A percentile compares a stretch with the other conserved stretches of the same genome.
These are phyloP conservation scores for Phyllosticta citrichinensis DNA, from an alignment of 2,329 filamentous ascomycete genomes.

Conservation along the genomic window DNA sequence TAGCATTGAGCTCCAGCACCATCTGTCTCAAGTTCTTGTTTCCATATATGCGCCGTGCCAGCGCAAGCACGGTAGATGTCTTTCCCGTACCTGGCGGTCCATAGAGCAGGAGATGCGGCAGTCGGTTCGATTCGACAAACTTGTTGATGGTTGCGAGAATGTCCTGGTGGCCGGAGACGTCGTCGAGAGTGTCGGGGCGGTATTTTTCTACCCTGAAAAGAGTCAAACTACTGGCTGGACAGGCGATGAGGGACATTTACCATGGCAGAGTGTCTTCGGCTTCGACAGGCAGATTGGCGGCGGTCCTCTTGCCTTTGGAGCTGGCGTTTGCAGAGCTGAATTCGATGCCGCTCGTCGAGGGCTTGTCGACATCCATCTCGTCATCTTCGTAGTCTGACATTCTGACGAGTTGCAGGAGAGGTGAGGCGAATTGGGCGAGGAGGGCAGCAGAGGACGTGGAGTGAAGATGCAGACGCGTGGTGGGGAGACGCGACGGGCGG, in stretches of 20 bases:
- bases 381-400: conserved; percentile 54
- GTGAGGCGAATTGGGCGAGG: neutral
- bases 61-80: conserved; percentile 89
- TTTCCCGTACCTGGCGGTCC: conserved; percentile 95
- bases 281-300: conserved; percentile 86
- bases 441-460: neutral
- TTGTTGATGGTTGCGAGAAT: conserved; percentile 97
- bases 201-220: conserved; percentile 83
- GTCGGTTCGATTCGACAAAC: conserved; percentile 85
- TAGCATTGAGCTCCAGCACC: conserved; percentile 96
- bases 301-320: conserved; percentile 80
- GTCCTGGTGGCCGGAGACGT: conserved; percentile 94
- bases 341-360: conserved; percentile 41
- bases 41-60: conserved; percentile 89
- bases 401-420: conserved; percentile 10
- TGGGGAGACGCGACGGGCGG: conserved; percentile 5
- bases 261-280: conserved; percentile 91
- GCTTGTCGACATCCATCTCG: conserved; percentile 57
- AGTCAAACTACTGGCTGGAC: neutral
- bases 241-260: conserved; percentile 36
- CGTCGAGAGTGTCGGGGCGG: conserved; percentile 73
- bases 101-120: conserved; percentile 93
- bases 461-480: conserved; percentile 12
- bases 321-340: conserved; percentile 66
- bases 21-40: conserved; percentile 90